A percentile compares a stretch with the other conserved stretches of the same genome.
phyloP scores from a whole-genome alignment of 2,329 filamentous ascomycete genomes.

The Lasiodiplodia hormozganensis region DNA sequence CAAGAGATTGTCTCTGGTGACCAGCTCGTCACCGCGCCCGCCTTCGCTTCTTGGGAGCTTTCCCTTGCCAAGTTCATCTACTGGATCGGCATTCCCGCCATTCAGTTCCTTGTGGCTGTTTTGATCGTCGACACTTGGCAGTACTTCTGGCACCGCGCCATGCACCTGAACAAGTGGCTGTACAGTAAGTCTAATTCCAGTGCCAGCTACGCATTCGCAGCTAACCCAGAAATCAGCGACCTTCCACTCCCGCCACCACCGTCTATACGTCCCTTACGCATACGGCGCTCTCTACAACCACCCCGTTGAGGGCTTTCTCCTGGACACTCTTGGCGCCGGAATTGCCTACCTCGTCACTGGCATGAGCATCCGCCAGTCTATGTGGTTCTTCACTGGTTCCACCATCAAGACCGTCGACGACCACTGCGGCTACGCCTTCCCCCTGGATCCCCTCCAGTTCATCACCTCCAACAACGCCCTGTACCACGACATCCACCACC shows the following conservation, averaged over 20 bases:
- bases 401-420: slow-evolving; percentile 98
- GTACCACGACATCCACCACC: slow-evolving; percentile 98
- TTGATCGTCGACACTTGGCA: slow-evolving; percentile 93
- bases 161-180: slow-evolving; percentile 98
- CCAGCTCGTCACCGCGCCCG: slow-evolving; percentile 62
- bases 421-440: slow-evolving; percentile 95
- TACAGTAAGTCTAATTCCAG: slow-evolving; percentile 71
- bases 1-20: slow-evolving; percentile 63
- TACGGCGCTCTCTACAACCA: slow-evolving; percentile 98
- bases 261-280: slow-evolving; percentile 95
- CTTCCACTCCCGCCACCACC: slow-evolving; percentile 95
- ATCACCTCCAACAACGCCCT: slow-evolving; percentile 93
- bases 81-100: slow-evolving; percentile 73
- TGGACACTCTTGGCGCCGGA: slow-evolving; percentile 88
- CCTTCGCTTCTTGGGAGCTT: slow-evolving; percentile 86
- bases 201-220: neutral
- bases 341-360: slow-evolving; percentile 80
- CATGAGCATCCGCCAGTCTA: slow-evolving; percentile 85
- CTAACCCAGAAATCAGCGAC: slow-evolving; percentile 61
- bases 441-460: slow-evolving; percentile 91
- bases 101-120: slow-evolving; percentile 80
- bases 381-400: slow-evolving; percentile 86
- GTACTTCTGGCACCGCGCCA: slow-evolving; percentile 93
- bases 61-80: slow-evolving; percentile 78
- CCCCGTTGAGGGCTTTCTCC: slow-evolving; percentile 88